phyloP scores from a whole-genome alignment of 805 yeast species.

The Trichomonascus vanleenenianus region DNA sequence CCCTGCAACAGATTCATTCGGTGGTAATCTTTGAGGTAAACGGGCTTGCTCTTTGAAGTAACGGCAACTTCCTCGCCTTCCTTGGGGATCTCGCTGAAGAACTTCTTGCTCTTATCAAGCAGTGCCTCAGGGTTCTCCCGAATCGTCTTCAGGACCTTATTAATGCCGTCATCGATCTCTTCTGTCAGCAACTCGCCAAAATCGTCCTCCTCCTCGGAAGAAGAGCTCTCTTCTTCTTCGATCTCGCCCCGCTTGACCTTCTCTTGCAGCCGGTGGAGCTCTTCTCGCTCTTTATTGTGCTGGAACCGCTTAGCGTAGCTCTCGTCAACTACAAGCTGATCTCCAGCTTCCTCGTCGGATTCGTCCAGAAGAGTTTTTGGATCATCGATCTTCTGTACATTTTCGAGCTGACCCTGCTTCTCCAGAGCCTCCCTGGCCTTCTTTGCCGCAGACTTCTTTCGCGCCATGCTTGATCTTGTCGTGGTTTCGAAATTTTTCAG shows the following conservation, averaged over 20 bases:
- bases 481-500: neutral
- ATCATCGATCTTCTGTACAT: neutral
- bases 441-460: constrained; percentile 81
- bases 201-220: constrained; percentile 78
- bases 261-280: constrained; percentile 20
- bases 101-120: constrained; percentile 59
- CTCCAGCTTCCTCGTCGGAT: constrained; percentile 5
- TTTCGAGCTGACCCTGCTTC: constrained; percentile 3
- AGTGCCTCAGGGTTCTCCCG: constrained; percentile 56
- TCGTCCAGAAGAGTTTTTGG: neutral
- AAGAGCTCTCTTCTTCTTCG: constrained; percentile 22
- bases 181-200: constrained; percentile 81
- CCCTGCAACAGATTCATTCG: constrained; percentile 74
- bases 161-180: constrained; percentile 74
- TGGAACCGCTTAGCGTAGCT: constrained; percentile 25
- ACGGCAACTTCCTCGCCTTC: constrained; percentile 22
- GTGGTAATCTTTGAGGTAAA: constrained; percentile 88
- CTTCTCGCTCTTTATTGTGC: constrained; percentile 29
- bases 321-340: constrained; percentile 16
- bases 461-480: constrained; percentile 47
- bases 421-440: constrained; percentile 47
- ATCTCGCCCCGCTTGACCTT: constrained; percentile 27
- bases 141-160: constrained; percentile 62
- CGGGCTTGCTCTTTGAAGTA: constrained; percentile 52
- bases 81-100: constrained; percentile 53